Percentiles rank a stretch among this genome's conserved stretches.
phyloP scores from a whole-genome alignment of 805 yeast species.

The Wickerhamiella parazyma region DNA sequence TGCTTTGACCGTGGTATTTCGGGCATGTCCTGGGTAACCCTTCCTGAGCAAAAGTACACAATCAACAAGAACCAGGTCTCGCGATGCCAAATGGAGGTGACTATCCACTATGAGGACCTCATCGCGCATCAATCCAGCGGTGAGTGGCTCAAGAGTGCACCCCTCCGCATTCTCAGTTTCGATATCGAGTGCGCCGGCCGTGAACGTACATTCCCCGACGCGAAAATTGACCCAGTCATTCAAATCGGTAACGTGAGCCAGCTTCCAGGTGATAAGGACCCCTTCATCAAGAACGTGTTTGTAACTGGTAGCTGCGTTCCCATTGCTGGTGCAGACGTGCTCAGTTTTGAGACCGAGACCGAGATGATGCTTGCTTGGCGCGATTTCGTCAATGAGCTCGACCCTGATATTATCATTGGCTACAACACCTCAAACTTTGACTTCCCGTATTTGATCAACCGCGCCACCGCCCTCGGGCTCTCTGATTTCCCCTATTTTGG shows the following conservation, averaged over 20 bases:
- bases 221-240: conserved; percentile 84
- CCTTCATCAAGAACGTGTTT: conserved; percentile 88
- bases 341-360: conserved; percentile 57
- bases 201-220: conserved; percentile 91
- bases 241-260: conserved; percentile 95
- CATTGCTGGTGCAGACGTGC: conserved; percentile 85
- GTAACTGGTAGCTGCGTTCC: conserved; percentile 85
- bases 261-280: conserved; percentile 66
- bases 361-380: conserved; percentile 81
- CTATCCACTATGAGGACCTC: conserved; percentile 52
- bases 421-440: conserved; percentile 92
- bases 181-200: conserved; percentile 99
- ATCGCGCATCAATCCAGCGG: conserved; percentile 82
- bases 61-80: conserved; percentile 32
- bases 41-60: conserved; percentile 59
- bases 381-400: conserved; percentile 68
- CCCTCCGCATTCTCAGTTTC: conserved; percentile 80
- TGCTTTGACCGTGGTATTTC: conserved; percentile 88
- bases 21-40: conserved; percentile 92
- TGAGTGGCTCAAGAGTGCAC: conserved; percentile 86
- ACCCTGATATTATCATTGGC: conserved; percentile 95
- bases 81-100: conserved; percentile 74
- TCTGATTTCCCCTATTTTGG: conserved; percentile 76
- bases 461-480: conserved; percentile 63
- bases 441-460: conserved; percentile 78